A percentile compares a stretch with the other conserved stretches of the same genome.
These are phyloP conservation scores for Agaricus blazei DNA, from an alignment of 768 basidiomycete species.

Conservation along the genomic window DNA sequence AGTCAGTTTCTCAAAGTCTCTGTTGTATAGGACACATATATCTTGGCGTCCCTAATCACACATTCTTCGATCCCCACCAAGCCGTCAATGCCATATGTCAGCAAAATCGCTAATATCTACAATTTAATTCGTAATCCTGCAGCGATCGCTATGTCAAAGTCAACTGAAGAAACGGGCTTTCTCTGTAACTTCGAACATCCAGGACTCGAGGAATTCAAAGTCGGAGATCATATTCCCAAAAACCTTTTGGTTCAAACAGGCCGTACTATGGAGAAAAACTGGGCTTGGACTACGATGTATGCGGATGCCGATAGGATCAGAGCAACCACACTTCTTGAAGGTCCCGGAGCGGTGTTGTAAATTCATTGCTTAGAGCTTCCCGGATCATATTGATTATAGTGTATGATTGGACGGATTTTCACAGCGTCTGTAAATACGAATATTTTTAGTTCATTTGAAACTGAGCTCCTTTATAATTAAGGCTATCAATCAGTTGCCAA, in stretches of 20 bases:
- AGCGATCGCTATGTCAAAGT: conserved; percentile 17
- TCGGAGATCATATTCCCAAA: conserved; percentile 19
- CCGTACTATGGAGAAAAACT: conserved; percentile 15
- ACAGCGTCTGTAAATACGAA: no score
- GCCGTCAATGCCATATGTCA: not conserved
- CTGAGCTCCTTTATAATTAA: no score
- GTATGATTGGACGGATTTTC: no score
- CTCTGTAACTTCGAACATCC: conserved; percentile 15
- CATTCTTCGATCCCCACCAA: conserved; percentile 26
- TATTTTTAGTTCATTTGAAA: no score
- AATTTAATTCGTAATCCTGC: conserved; percentile 21
- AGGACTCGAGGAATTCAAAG: conserved; percentile 20
- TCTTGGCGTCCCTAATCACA: conserved; percentile 32
- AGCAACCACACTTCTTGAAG: not conserved
- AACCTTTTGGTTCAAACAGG: conserved; percentile 17
- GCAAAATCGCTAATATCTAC: conserved; percentile 15
- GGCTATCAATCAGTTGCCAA: no score
- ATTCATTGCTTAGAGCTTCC: not conserved
- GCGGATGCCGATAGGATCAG: conserved; percentile 18
- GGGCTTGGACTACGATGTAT: conserved; percentile 22
- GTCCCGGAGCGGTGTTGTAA: not conserved
- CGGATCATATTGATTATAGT: no score
- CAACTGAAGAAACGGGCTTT: conserved; percentile 11
- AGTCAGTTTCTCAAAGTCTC: no score
- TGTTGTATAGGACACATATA: conserved; percentile 20